Conservation (phyloP, 2,329 filamentous ascomycete species). For the Pseudocercospora musae region DNA sequence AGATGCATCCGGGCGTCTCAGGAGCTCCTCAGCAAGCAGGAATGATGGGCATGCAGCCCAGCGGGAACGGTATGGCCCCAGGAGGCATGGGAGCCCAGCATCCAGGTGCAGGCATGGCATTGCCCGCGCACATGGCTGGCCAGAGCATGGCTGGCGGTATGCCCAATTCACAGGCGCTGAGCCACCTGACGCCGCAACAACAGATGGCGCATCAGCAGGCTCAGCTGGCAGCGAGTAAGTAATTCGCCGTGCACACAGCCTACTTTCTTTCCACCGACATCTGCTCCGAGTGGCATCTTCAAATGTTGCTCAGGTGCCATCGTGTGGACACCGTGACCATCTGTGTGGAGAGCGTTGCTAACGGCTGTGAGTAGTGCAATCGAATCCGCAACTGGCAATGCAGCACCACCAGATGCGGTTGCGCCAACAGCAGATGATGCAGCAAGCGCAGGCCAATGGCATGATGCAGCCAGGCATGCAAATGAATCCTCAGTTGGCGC, state of each 20-base stretch:
- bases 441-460: conserved; percentile 36
- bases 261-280: background rate
- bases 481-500: conserved; percentile 37
- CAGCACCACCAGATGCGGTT: conserved; percentile 41
- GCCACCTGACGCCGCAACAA: conserved; percentile 65
- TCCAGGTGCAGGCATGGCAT: conserved; percentile 34
- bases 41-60: conserved; percentile 76
- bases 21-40: conserved; percentile 65
- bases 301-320: background rate
- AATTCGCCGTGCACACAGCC: background rate
- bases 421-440: conserved; percentile 47
- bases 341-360: conserved; percentile 9
- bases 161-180: conserved; percentile 65
- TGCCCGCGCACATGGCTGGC: conserved; percentile 33
- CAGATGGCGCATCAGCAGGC: conserved; percentile 47
- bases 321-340: background rate
- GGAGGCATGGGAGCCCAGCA: conserved; percentile 32
- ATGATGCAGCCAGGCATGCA: conserved; percentile 29
- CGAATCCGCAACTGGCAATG: conserved; percentile 29
- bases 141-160: conserved; percentile 47
- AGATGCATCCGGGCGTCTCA: conserved; percentile 67
- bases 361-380: conserved; percentile 44
- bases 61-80: conserved; percentile 54
- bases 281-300: background rate
- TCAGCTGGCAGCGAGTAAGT: conserved; percentile 36